These are phyloP conservation scores for Corynascus novoguineensis DNA, from an alignment of 495 filamentous ascomycete species.

Conservation along the genomic window DNA sequence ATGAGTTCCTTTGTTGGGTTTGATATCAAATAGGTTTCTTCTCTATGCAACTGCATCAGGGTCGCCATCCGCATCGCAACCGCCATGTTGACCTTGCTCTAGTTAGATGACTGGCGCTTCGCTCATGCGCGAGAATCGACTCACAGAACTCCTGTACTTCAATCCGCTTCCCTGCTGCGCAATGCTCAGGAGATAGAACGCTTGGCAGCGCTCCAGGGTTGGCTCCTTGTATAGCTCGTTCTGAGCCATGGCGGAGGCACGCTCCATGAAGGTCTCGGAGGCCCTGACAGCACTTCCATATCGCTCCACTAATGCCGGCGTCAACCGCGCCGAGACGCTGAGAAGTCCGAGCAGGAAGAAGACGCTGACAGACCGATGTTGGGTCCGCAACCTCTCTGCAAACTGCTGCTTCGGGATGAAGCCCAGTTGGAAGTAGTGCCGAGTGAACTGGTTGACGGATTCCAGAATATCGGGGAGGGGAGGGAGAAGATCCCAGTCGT, in stretches of 20 bases:
- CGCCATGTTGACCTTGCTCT: slow-evolving; percentile 43
- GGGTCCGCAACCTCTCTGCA: slow-evolving; percentile 35
- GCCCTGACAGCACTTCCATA: slow-evolving; percentile 42
- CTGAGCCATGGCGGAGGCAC: slow-evolving; percentile 39
- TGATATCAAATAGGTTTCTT: slow-evolving; percentile 43
- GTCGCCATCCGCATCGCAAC: slow-evolving; percentile 49
- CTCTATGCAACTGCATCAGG: slow-evolving; percentile 45
- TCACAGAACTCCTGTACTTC: slow-evolving; percentile 43
- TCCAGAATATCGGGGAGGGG: slow-evolving; percentile 38
- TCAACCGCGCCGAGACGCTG: slow-evolving; percentile 45
- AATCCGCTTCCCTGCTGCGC: slow-evolving; percentile 47
- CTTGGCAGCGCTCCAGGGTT: slow-evolving; percentile 47
- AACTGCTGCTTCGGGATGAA: slow-evolving; percentile 50
- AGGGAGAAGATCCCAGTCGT: slow-evolving; percentile 44
- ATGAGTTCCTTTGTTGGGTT: slow-evolving; percentile 36
- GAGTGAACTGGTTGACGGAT: slow-evolving; percentile 41
- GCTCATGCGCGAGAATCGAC: slow-evolving; percentile 4
- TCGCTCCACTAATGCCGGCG: slow-evolving; percentile 38
- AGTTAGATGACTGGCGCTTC: slow-evolving; percentile 22
- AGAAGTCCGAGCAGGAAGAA: slow-evolving; percentile 46
- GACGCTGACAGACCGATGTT: slow-evolving; percentile 38
- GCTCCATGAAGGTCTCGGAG: slow-evolving; percentile 45
- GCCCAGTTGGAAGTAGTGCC: slow-evolving; percentile 46
- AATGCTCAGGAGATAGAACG: slow-evolving; percentile 48
- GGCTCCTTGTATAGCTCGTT: slow-evolving; percentile 45